Conservation (phyloP, 345 rosid genomes). For the Lenwebbia sp. region DNA sequence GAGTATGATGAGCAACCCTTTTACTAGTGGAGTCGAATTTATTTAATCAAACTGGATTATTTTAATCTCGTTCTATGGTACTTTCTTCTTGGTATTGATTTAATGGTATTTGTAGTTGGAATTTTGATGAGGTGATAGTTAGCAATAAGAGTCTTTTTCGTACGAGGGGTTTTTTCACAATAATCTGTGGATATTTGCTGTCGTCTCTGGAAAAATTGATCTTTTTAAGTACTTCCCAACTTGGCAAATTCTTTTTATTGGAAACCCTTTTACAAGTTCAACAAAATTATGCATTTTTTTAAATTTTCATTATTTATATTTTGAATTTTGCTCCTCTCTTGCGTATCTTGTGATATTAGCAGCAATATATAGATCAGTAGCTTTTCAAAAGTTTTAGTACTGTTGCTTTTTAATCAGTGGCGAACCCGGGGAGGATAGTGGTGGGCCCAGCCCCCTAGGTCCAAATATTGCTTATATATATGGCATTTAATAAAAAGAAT, state of each 20-base stretch:
- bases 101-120: background rate
- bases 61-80: background rate
- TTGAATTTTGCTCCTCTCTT: background rate
- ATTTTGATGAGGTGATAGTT: background rate
- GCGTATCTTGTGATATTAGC: background rate
- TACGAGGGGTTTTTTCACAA: background rate
- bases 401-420: background rate
- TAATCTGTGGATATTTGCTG: background rate
- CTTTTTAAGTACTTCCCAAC: background rate
- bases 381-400: background rate
- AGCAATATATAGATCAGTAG: background rate
- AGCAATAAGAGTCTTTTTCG: background rate
- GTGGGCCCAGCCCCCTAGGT: background rate
- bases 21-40: background rate
- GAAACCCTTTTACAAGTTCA: background rate
- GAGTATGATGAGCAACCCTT: constrained; percentile 52
- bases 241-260: background rate
- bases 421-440: background rate
- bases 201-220: background rate
- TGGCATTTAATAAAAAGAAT: background rate
- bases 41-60: background rate
- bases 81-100: background rate
- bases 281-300: background rate
- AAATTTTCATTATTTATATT: background rate
- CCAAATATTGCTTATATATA: too few species aligned